Evolutionary conservation across 495 filamentous ascomycete genomes (phyloP).

Genomic region (Venustampulla echinocandica): DNA sequence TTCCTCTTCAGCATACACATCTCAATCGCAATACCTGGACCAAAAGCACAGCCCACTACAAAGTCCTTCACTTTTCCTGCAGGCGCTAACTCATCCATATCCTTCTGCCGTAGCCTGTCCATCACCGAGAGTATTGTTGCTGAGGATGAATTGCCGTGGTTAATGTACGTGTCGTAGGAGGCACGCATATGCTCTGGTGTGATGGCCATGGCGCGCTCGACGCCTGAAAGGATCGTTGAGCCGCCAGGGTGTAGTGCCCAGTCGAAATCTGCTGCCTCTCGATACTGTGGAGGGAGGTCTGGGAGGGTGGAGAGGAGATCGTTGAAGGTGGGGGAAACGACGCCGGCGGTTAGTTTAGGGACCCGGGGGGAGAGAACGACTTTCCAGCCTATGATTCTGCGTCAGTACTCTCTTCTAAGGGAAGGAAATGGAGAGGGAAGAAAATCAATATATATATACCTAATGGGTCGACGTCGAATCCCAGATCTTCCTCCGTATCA

Average conservation of each 20-base stretch:
- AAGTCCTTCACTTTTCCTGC: conserved; percentile 39
- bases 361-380: conserved; percentile 50
- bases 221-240: conserved; percentile 52
- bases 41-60: conserved; percentile 57
- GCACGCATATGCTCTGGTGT: conserved; percentile 50
- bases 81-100: conserved; percentile 43
- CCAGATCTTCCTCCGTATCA: conserved; percentile 46
- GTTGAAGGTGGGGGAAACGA: conserved; percentile 40
- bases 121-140: conserved; percentile 54
- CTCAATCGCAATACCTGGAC: conserved; percentile 55
- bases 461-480: conserved; percentile 50
- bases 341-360: conserved; percentile 39
- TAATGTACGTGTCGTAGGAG: conserved; percentile 54
- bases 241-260: conserved; percentile 65
- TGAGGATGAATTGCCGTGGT: conserved; percentile 53
- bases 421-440: neutral
- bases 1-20: conserved; percentile 49
- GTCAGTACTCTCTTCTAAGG: neutral
- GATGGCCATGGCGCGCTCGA: conserved; percentile 44
- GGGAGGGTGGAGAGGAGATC: conserved; percentile 35
- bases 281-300: conserved; percentile 33
- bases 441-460: conserved; percentile 26
- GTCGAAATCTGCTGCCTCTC: conserved; percentile 45
- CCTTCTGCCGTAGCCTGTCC: conserved; percentile 46
- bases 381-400: conserved; percentile 39